These are phyloP conservation scores for Fusarium sublunatum DNA, from an alignment of 2,329 filamentous ascomycete species.

Conservation along the genomic window DNA sequence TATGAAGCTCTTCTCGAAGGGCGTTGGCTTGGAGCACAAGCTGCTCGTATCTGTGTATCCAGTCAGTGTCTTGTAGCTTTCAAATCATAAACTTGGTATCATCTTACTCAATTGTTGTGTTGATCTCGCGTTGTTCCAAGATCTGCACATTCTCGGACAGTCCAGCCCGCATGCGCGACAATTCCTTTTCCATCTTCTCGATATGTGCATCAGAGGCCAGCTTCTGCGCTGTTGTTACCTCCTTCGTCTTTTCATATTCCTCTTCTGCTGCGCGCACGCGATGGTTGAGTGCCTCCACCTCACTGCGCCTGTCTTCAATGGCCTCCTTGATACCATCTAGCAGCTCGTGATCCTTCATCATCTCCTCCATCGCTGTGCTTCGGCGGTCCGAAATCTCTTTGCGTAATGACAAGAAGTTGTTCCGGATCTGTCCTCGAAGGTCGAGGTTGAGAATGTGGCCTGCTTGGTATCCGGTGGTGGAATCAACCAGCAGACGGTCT, in stretches of 20 bases:
- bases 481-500: conserved; percentile 84
- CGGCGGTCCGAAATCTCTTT: conserved; percentile 94
- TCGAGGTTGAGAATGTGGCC: conserved; percentile 90
- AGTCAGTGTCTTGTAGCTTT: conserved; percentile 23
- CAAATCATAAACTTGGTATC: not conserved
- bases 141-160: conserved; percentile 88
- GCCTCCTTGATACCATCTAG: conserved; percentile 96
- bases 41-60: conserved; percentile 79
- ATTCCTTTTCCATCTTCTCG: conserved; percentile 98
- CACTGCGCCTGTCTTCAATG: conserved; percentile 92
- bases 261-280: conserved; percentile 88
- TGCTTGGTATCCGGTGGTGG: conserved; percentile 88
- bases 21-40: conserved; percentile 84
- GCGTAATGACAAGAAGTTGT: conserved; percentile 78
- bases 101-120: conserved; percentile 92
- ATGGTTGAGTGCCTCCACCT: conserved; percentile 92
- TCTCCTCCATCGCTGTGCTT: conserved; percentile 82
- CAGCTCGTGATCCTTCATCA: conserved; percentile 94
- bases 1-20: conserved; percentile 96
- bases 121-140: conserved; percentile 96
- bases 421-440: conserved; percentile 83
- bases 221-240: conserved; percentile 86
- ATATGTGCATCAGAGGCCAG: conserved; percentile 91
- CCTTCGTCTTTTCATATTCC: conserved; percentile 93
- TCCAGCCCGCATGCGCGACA: conserved; percentile 89